Evolutionary conservation across 768 basidiomycete species (phyloP), one percentile per base, ranked within the genome.

Genomic region (Boletellus emodensis): DNA sequence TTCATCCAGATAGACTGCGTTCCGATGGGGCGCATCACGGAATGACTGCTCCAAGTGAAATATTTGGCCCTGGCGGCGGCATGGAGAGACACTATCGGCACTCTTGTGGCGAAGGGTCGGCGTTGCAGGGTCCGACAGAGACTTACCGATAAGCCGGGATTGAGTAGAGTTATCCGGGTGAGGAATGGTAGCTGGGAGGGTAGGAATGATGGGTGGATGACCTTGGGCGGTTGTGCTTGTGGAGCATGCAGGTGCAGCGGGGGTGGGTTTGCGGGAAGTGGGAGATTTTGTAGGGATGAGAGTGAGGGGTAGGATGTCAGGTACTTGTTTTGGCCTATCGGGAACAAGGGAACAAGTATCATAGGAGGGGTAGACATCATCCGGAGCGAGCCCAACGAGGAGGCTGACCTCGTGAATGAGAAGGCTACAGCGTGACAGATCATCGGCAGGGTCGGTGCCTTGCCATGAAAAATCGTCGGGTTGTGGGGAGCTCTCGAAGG

Each of bases 331-430:
- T 33, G 56, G 15, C 35, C 24, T 34, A 22, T 35, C 40, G 34
- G 41, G 41, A 30, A 45, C 43, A 26, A 35, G 43, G 22, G 46
- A 41, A 39, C 30, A 37, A 32, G 6, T n/a, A n/a, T 53, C 50
- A 20, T 33, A 46, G 22, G 45, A 40, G n/a, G 41, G 30, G 30
- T 35, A 32, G 18, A 53, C 58, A 15, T 64, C 48, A 1, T 66
- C 64, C 1, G 51, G 15, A 6, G 67, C n/a, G 17, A 68, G 43
- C 18, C 66, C 68, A 13, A 70, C 58, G 39, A 68, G 67, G 35
- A 62, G 55, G 45, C 66, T 62, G 14, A 70, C 64, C 26, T 70
- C 68, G 14, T 62, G 59, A 28, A 68, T 60, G 32, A 68, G 64
- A 43, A 57, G 44, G 50, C 68, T 68, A 24, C 48, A 70, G 34